phyloP scores from a whole-genome alignment of 2,329 filamentous ascomycete genomes.

The Didymella pinodella region DNA sequence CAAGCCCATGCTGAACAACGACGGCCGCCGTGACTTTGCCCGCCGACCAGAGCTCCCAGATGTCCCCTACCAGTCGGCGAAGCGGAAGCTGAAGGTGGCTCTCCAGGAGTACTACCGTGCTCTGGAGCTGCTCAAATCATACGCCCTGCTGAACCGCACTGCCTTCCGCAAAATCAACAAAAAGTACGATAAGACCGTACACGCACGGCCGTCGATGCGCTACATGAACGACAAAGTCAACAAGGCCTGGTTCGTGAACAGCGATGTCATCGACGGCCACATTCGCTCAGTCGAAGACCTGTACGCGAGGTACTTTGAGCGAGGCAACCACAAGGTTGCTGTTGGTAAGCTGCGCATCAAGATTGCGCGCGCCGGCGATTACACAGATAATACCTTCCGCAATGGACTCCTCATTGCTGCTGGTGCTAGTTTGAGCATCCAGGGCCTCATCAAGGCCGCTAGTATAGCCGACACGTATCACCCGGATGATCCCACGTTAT shows the following conservation, averaged over 20 bases:
- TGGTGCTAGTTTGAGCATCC: conserved; percentile 54
- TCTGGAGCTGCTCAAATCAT: conserved; percentile 90
- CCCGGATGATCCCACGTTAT: conserved; percentile 30
- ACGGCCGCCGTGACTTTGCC: conserved; percentile 54
- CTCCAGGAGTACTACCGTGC: conserved; percentile 93
- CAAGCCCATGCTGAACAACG: conserved; percentile 40
- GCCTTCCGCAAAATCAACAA: conserved; percentile 98
- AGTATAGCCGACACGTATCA: conserved; percentile 37
- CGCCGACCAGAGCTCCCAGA: conserved; percentile 54
- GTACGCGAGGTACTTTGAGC: conserved; percentile 93
- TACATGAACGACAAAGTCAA: conserved; percentile 95
- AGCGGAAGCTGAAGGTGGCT: conserved; percentile 88
- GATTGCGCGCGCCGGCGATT: conserved; percentile 65
- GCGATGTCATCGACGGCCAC: conserved; percentile 81
- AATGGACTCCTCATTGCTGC: conserved; percentile 59
- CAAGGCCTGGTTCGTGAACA: conserved; percentile 89
- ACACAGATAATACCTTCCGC: conserved; percentile 66
- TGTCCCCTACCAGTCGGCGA: conserved; percentile 85
- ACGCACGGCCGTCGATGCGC: conserved; percentile 76
- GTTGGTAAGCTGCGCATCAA: conserved; percentile 84
- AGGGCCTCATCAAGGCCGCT: conserved; percentile 53
- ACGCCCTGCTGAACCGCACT: conserved; percentile 86
- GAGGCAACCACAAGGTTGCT: conserved; percentile 90
- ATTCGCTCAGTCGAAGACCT: conserved; percentile 86
- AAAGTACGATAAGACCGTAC: conserved; percentile 93